A percentile compares a stretch with the other conserved stretches of the same genome.
These are phyloP conservation scores for Fusarium decemcellulare DNA, from an alignment of 2,329 filamentous ascomycete genomes.

Conservation along the genomic window DNA sequence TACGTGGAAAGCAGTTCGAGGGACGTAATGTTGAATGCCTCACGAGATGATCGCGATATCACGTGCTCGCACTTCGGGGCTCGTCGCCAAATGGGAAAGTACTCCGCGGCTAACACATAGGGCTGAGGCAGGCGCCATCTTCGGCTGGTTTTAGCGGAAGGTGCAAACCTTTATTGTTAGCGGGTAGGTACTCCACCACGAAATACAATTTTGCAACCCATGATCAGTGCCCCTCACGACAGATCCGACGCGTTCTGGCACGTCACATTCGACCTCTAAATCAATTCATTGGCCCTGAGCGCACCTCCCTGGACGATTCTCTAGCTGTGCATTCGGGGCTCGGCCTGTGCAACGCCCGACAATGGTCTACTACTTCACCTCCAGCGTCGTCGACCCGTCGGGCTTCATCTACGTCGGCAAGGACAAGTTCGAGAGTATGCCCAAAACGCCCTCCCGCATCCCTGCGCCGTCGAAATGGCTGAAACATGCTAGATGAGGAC, in stretches of 20 bases:
- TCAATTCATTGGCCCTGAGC: not conserved
- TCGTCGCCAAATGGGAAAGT: not conserved
- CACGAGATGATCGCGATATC: constrained; percentile 17
- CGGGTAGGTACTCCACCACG: constrained; percentile 23
- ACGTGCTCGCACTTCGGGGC: constrained; percentile 3
- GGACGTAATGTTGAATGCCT: not conserved
- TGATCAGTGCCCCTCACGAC: constrained; percentile 16
- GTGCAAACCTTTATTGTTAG: constrained; percentile 18
- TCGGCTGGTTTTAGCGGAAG: not conserved
- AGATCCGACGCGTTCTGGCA: constrained; percentile 2
- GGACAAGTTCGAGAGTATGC: constrained; percentile 97
- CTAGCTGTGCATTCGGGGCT: no score
- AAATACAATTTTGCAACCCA: constrained; percentile 44
- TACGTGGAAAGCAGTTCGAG: no score
- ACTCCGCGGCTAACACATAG: not conserved
- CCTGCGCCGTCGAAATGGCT: constrained; percentile 27
- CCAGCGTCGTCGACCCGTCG: constrained; percentile 83
- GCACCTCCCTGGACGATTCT: not conserved
- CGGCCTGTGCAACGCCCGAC: fast-evolving
- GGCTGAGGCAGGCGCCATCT: not conserved
- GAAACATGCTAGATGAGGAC: constrained; percentile 82
- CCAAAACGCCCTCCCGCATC: constrained; percentile 22
- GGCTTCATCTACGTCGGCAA: constrained; percentile 97
- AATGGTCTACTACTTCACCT: constrained; percentile 98
- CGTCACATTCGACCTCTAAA: not conserved